Base-by-base conservation (phyloP, 2,329 filamentous ascomycete species). In the Pseudocercospora musae region DNA sequence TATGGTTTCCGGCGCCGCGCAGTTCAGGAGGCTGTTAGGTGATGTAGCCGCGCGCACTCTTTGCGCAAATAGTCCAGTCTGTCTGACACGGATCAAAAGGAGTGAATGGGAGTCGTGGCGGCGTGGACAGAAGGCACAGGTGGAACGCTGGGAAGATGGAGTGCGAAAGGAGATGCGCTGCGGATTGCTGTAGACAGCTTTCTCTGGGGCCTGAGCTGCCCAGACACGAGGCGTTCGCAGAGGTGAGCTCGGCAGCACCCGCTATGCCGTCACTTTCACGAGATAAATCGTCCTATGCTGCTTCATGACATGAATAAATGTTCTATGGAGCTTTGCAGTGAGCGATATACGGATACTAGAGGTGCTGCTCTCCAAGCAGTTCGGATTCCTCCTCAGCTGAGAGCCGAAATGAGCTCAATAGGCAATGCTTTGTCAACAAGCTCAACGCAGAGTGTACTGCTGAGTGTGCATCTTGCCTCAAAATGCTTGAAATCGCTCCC, bases 81-180 rank as follows among this genome's bases (percentile, higher is more conserved):
- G 59, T 40, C 48, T 54, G 58, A 31, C 31, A 55, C 54, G 61
- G 65, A 58, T 59, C 37, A 59, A 64, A 73, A 73, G 64, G 70
- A 73, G 67, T 63, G 67, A 71, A 73, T 67, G 69, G 62, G 62
- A 68, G 62, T 73, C 72, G 72, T 74, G 57, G 72, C 66, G 67
- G 68, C 71, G 70, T 73, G 52, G 49, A 50, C 55, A 49, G 59
- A 50, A 59, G 59, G 23, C 57, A 48, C 55, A 49, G 57, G 59
- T 50, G 49, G 60, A 42, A 11, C 42, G 40, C 31, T 29, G 56
- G 23, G 55, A 49, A n/a, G 55, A 48, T n/a, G 40, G 37, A 40
- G 46, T 54, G 29, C 52, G 52, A 23, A 33, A 33, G 52, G 29
- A 33, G 52, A 33, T 54, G 52, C 29, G 31, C 18, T 40, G 37